Percentiles rank a stretch among this genome's conserved stretches.
Conservation (phyloP, 306 rosid genomes). For the Vachellia pachyceras region DNA sequence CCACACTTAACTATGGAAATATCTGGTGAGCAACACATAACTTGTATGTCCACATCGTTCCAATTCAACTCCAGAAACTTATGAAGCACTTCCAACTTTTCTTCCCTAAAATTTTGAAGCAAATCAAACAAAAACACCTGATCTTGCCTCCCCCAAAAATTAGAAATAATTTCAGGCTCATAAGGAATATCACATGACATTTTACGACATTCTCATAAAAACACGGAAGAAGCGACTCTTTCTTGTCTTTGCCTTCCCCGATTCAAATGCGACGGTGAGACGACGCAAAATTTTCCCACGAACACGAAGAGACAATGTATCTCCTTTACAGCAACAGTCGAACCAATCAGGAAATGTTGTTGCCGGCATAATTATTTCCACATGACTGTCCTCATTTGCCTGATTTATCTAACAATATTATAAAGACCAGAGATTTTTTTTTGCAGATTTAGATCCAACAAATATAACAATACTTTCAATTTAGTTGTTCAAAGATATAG, state of each 20-base stretch:
- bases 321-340: neutral
- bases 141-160: neutral
- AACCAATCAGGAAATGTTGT: neutral
- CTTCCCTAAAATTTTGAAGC: neutral
- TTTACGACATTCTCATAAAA: neutral
- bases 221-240: neutral
- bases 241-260: neutral
- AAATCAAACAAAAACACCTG: constrained; percentile 10
- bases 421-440: neutral
- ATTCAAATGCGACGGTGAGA: neutral
- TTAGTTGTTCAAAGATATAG: neutral
- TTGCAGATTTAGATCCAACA: neutral
- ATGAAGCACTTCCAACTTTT: neutral
- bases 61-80: too few species aligned
- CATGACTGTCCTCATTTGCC: neutral
- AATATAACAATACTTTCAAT: neutral
- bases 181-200: neutral
- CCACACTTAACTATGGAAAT: too few species aligned
- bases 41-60: too few species aligned
- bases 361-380: neutral
- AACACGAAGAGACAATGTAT: neutral
- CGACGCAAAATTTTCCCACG: neutral
- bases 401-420: neutral
- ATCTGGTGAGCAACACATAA: too few species aligned
- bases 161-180: neutral